A percentile compares a stretch with the other conserved stretches of the same genome.
Evolutionary conservation across 2,329 filamentous ascomycete genomes (phyloP).

Genomic region (Macroventuria anomochaeta): DNA sequence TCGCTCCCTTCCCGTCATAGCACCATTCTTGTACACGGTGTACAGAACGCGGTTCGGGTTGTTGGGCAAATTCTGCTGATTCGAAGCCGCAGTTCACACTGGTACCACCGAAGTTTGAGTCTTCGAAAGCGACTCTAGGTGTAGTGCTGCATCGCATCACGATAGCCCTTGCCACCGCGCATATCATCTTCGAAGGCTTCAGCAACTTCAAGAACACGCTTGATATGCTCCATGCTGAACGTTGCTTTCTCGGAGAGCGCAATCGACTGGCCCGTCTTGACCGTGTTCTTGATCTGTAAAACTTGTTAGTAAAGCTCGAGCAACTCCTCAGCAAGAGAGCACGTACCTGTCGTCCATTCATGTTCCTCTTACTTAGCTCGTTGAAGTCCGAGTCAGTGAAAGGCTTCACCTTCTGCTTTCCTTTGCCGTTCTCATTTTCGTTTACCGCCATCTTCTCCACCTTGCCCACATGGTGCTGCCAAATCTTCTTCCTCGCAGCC

Average conservation of each 20-base stretch:
- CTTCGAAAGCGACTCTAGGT: conserved; percentile 50
- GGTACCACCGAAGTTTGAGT: too few species aligned
- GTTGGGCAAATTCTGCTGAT: too few species aligned
- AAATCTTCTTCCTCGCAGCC: conserved; percentile 78
- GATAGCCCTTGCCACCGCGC: conserved; percentile 78
- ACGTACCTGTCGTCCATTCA: conserved; percentile 71
- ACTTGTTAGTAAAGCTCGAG: conserved; percentile 15
- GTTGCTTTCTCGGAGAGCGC: conserved; percentile 75
- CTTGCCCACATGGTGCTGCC: conserved; percentile 81
- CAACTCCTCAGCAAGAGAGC: not conserved
- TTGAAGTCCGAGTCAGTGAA: conserved; percentile 74
- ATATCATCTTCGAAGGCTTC: conserved; percentile 84
- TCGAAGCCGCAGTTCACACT: too few species aligned
- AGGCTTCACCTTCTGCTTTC: conserved; percentile 43
- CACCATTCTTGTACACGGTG: not conserved
- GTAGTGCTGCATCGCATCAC: conserved; percentile 85
- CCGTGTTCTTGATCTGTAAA: conserved; percentile 84
- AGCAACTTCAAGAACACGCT: conserved; percentile 81
- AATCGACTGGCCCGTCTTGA: conserved; percentile 81
- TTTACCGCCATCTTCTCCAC: conserved; percentile 64
- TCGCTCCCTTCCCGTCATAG: not conserved
- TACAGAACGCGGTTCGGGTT: too few species aligned
- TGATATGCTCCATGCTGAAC: conserved; percentile 80
- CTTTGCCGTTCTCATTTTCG: conserved; percentile 54
- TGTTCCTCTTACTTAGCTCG: conserved; percentile 68